A percentile compares a stretch with the other conserved stretches of the same genome.
Evolutionary conservation across 2,329 filamentous ascomycete genomes (phyloP).

Genomic region (Huntiella moniliformis): DNA sequence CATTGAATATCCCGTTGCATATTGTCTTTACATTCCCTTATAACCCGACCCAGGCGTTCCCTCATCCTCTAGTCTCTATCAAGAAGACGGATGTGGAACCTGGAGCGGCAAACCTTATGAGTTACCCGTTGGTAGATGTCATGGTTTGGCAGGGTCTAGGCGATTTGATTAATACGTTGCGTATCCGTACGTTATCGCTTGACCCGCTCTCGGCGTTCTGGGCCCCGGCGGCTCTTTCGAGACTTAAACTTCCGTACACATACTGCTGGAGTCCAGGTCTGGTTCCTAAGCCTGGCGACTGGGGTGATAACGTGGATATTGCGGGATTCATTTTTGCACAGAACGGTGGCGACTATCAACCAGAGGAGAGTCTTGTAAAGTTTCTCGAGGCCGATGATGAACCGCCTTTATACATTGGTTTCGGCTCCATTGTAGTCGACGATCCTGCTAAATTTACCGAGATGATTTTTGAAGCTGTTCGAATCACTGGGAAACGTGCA

Average conservation of each 20-base stretch:
- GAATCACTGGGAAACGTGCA: constrained; percentile 46
- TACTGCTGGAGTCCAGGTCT: constrained; percentile 53
- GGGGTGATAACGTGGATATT: constrained; percentile 52
- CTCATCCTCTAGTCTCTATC: constrained; percentile 60
- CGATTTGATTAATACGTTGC: constrained; percentile 58
- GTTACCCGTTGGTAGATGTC: constrained; percentile 63
- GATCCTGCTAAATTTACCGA: constrained; percentile 49
- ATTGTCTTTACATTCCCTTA: constrained; percentile 84
- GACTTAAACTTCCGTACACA: constrained; percentile 55
- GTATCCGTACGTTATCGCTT: constrained; percentile 47
- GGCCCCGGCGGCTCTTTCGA: constrained; percentile 55
- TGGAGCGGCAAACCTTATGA: constrained; percentile 62
- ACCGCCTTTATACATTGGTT: constrained; percentile 54
- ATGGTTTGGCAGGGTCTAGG: constrained; percentile 83
- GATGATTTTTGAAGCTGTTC: constrained; percentile 52
- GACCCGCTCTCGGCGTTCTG: constrained; percentile 60
- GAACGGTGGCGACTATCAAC: constrained; percentile 40
- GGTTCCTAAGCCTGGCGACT: constrained; percentile 48
- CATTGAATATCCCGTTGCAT: constrained; percentile 57
- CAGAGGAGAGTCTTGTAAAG: constrained; percentile 32
- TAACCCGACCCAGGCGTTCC: constrained; percentile 55
- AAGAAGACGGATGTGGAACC: constrained; percentile 53
- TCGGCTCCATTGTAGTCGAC: constrained; percentile 59
- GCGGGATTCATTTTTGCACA: constrained; percentile 66
- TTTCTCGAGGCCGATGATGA: constrained; percentile 36